Conservation (phyloP, 805 yeast genomes). For the Pichia kluyveri region DNA sequence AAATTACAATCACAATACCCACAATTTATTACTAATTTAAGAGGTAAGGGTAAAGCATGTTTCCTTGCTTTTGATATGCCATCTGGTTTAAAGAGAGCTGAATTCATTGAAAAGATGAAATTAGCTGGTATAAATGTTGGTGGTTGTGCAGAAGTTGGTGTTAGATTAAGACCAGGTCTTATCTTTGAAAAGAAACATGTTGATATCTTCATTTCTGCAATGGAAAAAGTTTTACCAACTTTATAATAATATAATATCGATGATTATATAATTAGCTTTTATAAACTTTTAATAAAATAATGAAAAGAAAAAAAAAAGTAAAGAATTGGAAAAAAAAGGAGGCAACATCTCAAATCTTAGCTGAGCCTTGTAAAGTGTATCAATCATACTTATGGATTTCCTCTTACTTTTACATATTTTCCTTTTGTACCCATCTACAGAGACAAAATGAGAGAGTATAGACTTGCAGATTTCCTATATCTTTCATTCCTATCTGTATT, state of each 20-base stretch:
- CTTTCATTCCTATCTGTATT: conserved; percentile 16
- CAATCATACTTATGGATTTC: background rate
- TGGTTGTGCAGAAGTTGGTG: conserved; percentile 73
- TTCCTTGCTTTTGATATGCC: conserved; percentile 76
- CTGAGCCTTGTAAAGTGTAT: background rate
- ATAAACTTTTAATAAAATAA: background rate
- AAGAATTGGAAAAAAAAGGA: background rate
- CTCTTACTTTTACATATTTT: background rate
- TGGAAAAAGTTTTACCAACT: conserved; percentile 28
- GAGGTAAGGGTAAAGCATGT: conserved; percentile 71
- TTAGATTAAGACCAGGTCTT: conserved; percentile 74
- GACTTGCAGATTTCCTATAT: conserved; percentile 21
- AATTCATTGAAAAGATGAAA: conserved; percentile 52
- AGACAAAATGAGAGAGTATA: conserved; percentile 24
- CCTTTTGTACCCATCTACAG: background rate
- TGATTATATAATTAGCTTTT: background rate
- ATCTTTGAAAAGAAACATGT: conserved; percentile 77
- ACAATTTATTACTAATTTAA: conserved; percentile 39
- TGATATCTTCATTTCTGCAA: conserved; percentile 45
- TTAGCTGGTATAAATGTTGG: conserved; percentile 68
- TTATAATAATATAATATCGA: conserved; percentile 9
- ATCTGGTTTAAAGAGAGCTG: conserved; percentile 46
- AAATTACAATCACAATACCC: conserved; percentile 49
- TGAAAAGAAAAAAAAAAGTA: background rate
- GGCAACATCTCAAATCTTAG: background rate